Conservation (phyloP, 2,329 filamentous ascomycete genomes). For the Dothideomycetes sp. region DNA sequence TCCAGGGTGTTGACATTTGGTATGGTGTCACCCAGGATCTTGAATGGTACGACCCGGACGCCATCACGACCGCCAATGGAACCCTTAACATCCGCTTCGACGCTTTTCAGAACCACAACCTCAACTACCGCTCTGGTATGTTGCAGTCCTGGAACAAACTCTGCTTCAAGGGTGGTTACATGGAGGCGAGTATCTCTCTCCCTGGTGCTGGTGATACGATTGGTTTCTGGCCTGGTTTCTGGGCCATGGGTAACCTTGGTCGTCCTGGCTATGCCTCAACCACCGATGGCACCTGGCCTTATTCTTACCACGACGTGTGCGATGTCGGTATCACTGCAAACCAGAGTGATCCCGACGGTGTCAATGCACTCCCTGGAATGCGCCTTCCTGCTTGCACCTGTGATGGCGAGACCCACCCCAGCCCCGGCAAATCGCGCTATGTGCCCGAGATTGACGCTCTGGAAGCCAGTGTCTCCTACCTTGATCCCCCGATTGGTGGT, state of each 20-base stretch:
- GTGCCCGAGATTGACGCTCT: slow-evolving; percentile 63
- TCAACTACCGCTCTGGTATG: slow-evolving; percentile 63
- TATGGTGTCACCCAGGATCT: slow-evolving; percentile 61
- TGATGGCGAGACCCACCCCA: slow-evolving; percentile 52
- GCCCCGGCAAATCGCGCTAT: slow-evolving; percentile 51
- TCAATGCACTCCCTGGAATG: slow-evolving; percentile 60
- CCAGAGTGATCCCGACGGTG: slow-evolving; percentile 55
- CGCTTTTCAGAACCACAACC: slow-evolving; percentile 51
- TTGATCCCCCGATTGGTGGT: slow-evolving; percentile 39
- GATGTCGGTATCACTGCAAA: slow-evolving; percentile 63
- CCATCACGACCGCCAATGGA: slow-evolving; percentile 50
- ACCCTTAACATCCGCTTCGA: slow-evolving; percentile 55
- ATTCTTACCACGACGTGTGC: slow-evolving; percentile 58
- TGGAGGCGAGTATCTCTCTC: slow-evolving; percentile 60
- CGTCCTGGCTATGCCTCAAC: slow-evolving; percentile 58
- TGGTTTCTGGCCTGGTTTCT: slow-evolving; percentile 67
- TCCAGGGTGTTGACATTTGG: slow-evolving; percentile 58
- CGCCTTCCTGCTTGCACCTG: slow-evolving; percentile 59
- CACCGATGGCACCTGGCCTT: slow-evolving; percentile 64
- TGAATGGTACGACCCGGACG: slow-evolving; percentile 63
- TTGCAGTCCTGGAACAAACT: slow-evolving; percentile 64
- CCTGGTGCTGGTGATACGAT: slow-evolving; percentile 55
- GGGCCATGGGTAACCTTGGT: slow-evolving; percentile 64
- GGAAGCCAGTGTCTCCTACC: slow-evolving; percentile 50
- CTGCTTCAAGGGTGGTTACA: slow-evolving; percentile 59